A percentile compares a stretch with the other conserved stretches of the same genome.
Evolutionary conservation across 345 rosid species (phyloP).

Genomic region (Odontarrhena argentea): DNA sequence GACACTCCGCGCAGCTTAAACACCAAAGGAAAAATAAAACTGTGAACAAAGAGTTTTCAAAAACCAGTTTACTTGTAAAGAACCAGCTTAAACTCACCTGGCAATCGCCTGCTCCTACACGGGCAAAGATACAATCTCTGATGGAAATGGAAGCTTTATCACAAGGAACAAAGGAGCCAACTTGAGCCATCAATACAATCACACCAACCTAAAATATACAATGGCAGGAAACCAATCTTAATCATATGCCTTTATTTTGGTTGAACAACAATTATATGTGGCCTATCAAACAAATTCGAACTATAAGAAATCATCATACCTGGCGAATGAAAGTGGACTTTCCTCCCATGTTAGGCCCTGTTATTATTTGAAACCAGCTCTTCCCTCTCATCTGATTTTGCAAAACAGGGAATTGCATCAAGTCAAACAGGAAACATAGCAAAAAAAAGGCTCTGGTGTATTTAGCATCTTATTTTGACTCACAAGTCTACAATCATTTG

Average conservation of each 20-base stretch:
- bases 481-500: slow-evolving; percentile 94
- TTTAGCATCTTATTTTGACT: slow-evolving; percentile 39
- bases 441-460: slow-evolving; percentile 23
- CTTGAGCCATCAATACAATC: slow-evolving; percentile 95
- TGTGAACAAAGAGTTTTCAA: slow-evolving; percentile 4
- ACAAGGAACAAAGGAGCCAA: slow-evolving; percentile 96
- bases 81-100: slow-evolving; percentile 66
- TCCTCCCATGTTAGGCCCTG: slow-evolving; percentile 99
- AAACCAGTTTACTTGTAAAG: slow-evolving; percentile 9
- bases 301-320: slow-evolving; percentile 45
- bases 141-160: slow-evolving; percentile 85
- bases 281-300: slow-evolving; percentile 3
- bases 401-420: slow-evolving; percentile 28
- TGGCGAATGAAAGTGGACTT: slow-evolving; percentile 97
- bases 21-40: not conserved
- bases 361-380: slow-evolving; percentile 98
- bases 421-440: slow-evolving; percentile 30
- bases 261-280: too few relatives aligned
- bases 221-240: not conserved
- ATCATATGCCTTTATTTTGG: not conserved
- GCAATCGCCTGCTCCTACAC: slow-evolving; percentile 99
- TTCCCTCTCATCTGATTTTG: slow-evolving; percentile 69
- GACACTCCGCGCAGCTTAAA: slow-evolving; percentile 89
- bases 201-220: slow-evolving; percentile 72
- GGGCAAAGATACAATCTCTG: slow-evolving; percentile 96